Conservation (phyloP, 2,329 filamentous ascomycete genomes). For the Penicillium sclerotiorum region DNA sequence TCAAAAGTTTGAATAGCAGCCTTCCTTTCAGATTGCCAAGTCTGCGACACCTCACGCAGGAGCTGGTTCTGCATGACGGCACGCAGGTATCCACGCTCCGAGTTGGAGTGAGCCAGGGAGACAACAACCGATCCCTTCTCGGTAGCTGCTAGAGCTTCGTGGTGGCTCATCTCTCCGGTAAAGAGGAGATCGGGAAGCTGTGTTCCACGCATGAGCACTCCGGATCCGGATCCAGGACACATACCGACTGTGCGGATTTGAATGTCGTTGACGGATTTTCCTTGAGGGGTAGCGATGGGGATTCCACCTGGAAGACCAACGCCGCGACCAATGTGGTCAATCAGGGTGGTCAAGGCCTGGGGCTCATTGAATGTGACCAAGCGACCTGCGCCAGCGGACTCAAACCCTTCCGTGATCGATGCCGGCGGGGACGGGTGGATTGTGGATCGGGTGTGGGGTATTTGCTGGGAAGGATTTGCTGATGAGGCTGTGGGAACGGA, state of each 20-base stretch:
- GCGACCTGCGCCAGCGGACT: conserved; percentile 63
- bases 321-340: conserved; percentile 62
- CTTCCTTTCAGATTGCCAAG: conserved; percentile 55
- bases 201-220: conserved; percentile 64
- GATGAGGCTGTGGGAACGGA: conserved; percentile 33
- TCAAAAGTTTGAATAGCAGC: conserved; percentile 43
- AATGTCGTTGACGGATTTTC: conserved; percentile 55
- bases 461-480: conserved; percentile 30
- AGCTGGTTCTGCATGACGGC: conserved; percentile 70
- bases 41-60: conserved; percentile 58
- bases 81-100: conserved; percentile 79
- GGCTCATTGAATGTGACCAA: conserved; percentile 58
- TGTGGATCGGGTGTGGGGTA: conserved; percentile 55
- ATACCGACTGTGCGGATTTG: conserved; percentile 73
- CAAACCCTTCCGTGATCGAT: conserved; percentile 40
- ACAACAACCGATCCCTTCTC: conserved; percentile 83
- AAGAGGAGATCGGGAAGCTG: conserved; percentile 74
- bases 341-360: conserved; percentile 59
- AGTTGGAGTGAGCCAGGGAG: conserved; percentile 89
- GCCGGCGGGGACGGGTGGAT: conserved; percentile 52
- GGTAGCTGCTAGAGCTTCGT: conserved; percentile 83
- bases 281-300: conserved; percentile 66
- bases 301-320: conserved; percentile 70
- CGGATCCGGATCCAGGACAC: conserved; percentile 85
- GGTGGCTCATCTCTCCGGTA: conserved; percentile 91